A percentile compares a stretch with the other conserved stretches of the same genome.
Conservation (phyloP, 1,284 basidiomycete species). For the Fomes fomentarius region DNA sequence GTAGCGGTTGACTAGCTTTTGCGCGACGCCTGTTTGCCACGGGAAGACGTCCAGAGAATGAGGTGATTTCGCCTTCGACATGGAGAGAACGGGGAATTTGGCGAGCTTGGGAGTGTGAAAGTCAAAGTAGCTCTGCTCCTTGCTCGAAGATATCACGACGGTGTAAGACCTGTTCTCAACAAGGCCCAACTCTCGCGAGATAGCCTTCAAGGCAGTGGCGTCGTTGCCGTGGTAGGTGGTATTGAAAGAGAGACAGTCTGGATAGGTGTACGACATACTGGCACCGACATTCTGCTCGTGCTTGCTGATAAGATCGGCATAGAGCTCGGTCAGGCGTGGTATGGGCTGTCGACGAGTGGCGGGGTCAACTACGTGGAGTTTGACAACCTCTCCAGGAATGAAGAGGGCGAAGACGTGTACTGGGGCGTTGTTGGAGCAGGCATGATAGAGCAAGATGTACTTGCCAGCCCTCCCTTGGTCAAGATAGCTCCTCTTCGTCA, state of each 20-base stretch:
- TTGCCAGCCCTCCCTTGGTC: slow-evolving; percentile 75
- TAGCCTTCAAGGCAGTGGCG: slow-evolving; percentile 79
- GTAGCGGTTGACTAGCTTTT: slow-evolving; percentile 87
- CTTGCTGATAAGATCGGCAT: slow-evolving; percentile 59
- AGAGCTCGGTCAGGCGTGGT: slow-evolving; percentile 76
- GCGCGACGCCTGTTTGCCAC: slow-evolving; percentile 73
- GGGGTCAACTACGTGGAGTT: slow-evolving; percentile 90
- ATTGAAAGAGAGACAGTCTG: slow-evolving; percentile 69
- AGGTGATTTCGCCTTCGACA: slow-evolving; percentile 76
- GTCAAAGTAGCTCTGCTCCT: slow-evolving; percentile 88
- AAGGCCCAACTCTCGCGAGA: slow-evolving; percentile 86
- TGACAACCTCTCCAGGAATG: slow-evolving; percentile 70
- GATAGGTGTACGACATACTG: slow-evolving; percentile 67
- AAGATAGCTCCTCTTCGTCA: slow-evolving; percentile 77
- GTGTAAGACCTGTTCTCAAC: slow-evolving; percentile 73
- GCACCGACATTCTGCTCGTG: slow-evolving; percentile 45
- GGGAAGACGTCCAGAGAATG: slow-evolving; percentile 80
- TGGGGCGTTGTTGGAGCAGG: slow-evolving; percentile 69
- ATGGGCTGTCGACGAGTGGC: slow-evolving; percentile 85
- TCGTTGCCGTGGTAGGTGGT: slow-evolving; percentile 84
- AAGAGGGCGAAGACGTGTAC: slow-evolving; percentile 95
- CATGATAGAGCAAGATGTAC: slow-evolving; percentile 93
- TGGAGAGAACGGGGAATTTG: slow-evolving; percentile 89
- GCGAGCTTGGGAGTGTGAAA: slow-evolving; percentile 69
- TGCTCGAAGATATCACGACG: slow-evolving; percentile 86